Evolutionary conservation across 2,329 filamentous ascomycete species (phyloP).

Genomic region (Penicillium aurantiogriseum): DNA sequence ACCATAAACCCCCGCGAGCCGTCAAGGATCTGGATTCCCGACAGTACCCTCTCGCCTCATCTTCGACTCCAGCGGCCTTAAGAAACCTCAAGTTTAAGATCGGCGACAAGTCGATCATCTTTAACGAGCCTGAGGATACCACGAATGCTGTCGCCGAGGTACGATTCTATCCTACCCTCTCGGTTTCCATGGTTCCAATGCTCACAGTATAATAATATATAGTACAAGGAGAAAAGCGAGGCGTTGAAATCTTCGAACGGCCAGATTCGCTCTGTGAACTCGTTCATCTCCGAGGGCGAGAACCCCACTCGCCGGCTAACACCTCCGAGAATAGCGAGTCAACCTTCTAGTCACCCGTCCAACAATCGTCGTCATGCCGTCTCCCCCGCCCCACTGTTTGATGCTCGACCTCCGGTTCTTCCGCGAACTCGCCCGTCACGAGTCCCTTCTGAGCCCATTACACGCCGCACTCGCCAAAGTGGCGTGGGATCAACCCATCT

Average conservation of each 20-base stretch:
- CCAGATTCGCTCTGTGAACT: conserved; percentile 46
- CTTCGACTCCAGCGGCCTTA: conserved; percentile 77
- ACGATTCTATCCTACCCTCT: conserved; percentile 24
- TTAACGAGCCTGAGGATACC: conserved; percentile 61
- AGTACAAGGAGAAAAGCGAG: conserved; percentile 48
- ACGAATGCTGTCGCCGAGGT: conserved; percentile 55
- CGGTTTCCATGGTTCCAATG: conserved; percentile 3
- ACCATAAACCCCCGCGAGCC: conserved; percentile 68
- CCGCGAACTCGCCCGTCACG: conserved; percentile 28
- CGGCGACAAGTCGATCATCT: conserved; percentile 59
- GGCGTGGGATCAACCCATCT: conserved; percentile 29
- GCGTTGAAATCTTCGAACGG: conserved; percentile 49
- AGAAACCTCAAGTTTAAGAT: conserved; percentile 74
- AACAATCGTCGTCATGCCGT: conserved; percentile 49
- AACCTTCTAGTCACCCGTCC: conserved; percentile 22
- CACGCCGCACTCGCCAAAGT: conserved; percentile 44
- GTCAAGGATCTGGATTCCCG: conserved; percentile 76
- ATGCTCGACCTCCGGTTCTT: conserved; percentile 50
- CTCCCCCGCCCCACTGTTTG: conserved; percentile 55
- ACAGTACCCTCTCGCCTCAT: conserved; percentile 81
- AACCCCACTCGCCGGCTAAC: conserved; percentile 29
- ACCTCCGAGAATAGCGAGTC: conserved; percentile 24
- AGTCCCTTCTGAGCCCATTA: conserved; percentile 51
- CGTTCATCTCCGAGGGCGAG: conserved; percentile 43
- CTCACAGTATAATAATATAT: conserved; percentile 14